Base-by-base conservation (phyloP, 805 yeast species). In the Brettanomyces anomalus region DNA sequence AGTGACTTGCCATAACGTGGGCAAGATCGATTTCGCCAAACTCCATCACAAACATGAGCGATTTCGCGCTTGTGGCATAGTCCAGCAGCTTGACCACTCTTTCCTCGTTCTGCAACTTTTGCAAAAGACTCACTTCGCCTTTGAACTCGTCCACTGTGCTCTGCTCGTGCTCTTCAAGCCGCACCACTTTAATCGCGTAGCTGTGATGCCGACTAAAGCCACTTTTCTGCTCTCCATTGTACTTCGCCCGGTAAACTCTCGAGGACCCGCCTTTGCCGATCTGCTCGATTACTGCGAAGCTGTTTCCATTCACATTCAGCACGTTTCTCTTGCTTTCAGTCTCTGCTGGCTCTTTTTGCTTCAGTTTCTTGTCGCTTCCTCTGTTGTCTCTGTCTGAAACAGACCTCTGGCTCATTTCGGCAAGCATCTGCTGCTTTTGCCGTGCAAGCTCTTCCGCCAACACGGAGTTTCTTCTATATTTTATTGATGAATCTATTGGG, bases 201-300 rank as follows among this genome's bases (percentile, higher is more conserved):
- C 19, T 32, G 14, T 10, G 7, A 32, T 10, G 30, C n/a, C 15
- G 28, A 3, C 8, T 19, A 15, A n/a, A 16, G n/a, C 21, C 21
- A 28, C 19, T 5, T 19, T 33, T 32, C 21, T 33, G 36, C 32
- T 46, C 76, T 46, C 77, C 77, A 39, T 71, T 71, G 21, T 50
- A 45, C 3, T 46, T 45, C 0, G 75, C 66, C 50, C 74, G 81
- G 66, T 81, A 89, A 17, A 89, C 97, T 56, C 83, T 86, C 0
- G 96, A 88, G 0, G 96, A 75, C 0, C 97, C 97, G 20, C 97
- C 97, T 58, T 84, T 75, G 4, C 97, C 97, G 16, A 89, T 60
- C 13, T 85, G 66, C 54, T 87, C 96, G 21, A 85, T 63, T 44
- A 81, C 74, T 53, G 82, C 89, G 56, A 85, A 90, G 36, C 71